phyloP scores from a whole-genome alignment of 306 rosid genomes.

The Prunus mume region DNA sequence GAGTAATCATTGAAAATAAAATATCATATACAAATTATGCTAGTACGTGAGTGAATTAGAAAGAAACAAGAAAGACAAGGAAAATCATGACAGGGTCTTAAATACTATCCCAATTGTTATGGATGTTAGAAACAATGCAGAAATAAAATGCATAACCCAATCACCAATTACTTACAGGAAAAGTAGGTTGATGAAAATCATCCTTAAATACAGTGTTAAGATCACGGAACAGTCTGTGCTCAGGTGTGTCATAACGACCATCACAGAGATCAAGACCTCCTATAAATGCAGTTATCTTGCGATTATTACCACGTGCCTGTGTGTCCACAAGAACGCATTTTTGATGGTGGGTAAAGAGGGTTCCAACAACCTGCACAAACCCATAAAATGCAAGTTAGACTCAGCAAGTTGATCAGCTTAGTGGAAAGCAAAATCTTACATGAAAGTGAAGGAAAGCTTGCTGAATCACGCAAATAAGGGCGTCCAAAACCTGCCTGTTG shows the following conservation, averaged over 20 bases:
- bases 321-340: slow-evolving; percentile 91
- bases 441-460: background rate
- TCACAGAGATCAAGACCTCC: slow-evolving; percentile 97
- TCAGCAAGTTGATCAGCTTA: slow-evolving; percentile 13
- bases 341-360: slow-evolving; percentile 91
- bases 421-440: slow-evolving; percentile 2
- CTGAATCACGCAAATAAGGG: background rate
- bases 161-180: slow-evolving; percentile 60
- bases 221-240: slow-evolving; percentile 75
- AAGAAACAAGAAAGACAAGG: background rate
- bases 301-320: slow-evolving; percentile 68
- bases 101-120: background rate
- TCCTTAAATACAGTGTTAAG: slow-evolving; percentile 57
- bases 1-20: background rate
- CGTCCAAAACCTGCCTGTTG: slow-evolving; percentile 55
- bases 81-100: background rate
- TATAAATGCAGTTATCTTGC: slow-evolving; percentile 79
- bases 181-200: slow-evolving; percentile 82
- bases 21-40: background rate
- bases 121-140: background rate
- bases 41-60: background rate
- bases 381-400: slow-evolving; percentile 30
- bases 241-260: slow-evolving; percentile 98
- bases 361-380: slow-evolving; percentile 71
- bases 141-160: background rate